These are phyloP conservation scores for Dothiorella sarmentorum DNA, from an alignment of 2,329 filamentous ascomycete genomes.

Conservation along the genomic window DNA sequence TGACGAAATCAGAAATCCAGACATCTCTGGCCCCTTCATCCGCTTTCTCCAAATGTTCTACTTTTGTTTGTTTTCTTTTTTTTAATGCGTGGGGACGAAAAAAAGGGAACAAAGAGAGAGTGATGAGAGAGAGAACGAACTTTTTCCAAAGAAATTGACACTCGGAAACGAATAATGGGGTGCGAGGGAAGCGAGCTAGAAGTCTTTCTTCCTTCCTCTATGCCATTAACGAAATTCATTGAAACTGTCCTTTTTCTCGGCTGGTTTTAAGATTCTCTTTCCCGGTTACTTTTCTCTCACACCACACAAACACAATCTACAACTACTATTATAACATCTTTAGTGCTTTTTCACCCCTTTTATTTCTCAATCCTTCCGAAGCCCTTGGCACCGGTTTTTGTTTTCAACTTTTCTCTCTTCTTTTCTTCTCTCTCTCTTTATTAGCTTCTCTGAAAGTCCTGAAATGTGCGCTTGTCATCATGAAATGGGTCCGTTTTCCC, in stretches of 20 bases:
- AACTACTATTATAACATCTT: not conserved
- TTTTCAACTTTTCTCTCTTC: not conserved
- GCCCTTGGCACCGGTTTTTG: not conserved
- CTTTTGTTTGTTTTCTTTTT: not conserved
- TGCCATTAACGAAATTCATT: slow-evolving; percentile 11
- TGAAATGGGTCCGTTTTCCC: slow-evolving; percentile 1
- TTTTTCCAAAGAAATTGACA: slow-evolving; percentile 11
- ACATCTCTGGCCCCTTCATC: slow-evolving; percentile 12
- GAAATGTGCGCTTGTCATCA: slow-evolving; percentile 10
- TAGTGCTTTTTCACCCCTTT: too few species aligned
- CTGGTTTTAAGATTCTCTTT: not conserved
- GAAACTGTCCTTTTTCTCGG: slow-evolving; percentile 5
- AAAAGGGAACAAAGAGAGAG: slow-evolving; percentile 2
- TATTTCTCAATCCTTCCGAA: not conserved
- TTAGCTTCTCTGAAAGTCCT: not conserved
- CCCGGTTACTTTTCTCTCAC: not conserved
- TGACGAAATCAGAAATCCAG: slow-evolving; percentile 16
- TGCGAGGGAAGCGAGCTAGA: not conserved
- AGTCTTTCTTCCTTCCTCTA: slow-evolving; percentile 8
- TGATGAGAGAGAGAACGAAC: not conserved
- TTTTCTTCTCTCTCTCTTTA: not conserved
- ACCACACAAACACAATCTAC: not conserved
- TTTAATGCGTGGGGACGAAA: slow-evolving; percentile 3
- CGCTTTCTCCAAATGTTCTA: slow-evolving; percentile 16
- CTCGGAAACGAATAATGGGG: slow-evolving; percentile 1